Evolutionary conservation across 768 basidiomycete genomes (phyloP).

Genomic region (Coprinellus micaceus): DNA sequence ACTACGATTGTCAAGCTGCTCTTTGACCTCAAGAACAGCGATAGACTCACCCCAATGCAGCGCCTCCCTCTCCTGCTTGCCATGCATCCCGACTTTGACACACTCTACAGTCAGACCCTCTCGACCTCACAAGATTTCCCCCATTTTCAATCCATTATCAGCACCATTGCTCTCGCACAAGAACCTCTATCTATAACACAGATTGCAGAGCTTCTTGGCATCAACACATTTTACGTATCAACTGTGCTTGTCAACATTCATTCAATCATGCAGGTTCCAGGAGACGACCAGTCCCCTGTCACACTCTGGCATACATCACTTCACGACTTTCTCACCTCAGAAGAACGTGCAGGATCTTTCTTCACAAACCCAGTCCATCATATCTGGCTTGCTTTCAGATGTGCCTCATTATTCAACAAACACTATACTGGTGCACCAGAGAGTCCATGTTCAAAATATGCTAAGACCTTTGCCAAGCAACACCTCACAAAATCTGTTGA

Average conservation of each 20-base stretch:
- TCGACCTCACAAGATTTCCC: not conserved
- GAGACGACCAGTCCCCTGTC: not conserved
- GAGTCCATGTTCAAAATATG: no score
- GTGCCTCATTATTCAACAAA: no score
- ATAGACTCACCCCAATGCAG: not conserved
- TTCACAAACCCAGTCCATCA: no score
- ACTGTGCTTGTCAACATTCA: not conserved
- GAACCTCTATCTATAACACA: not conserved
- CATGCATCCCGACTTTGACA: not conserved
- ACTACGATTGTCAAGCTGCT: not conserved
- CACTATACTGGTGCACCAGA: no score
- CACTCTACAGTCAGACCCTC: not conserved
- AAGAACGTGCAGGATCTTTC: not conserved
- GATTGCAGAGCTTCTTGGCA: not conserved
- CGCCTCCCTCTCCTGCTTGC: not conserved
- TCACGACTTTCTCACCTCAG: not conserved
- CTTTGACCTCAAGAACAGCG: not conserved
- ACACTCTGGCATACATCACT: not conserved
- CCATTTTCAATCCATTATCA: not conserved
- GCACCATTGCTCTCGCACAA: not conserved
- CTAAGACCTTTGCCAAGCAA: no score
- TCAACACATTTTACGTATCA: not conserved
- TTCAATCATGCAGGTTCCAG: not conserved
- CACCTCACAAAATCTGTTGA: no score
- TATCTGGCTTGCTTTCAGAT: no score